Percentiles rank a stretch among this genome's conserved stretches.
These are phyloP conservation scores for Neolentinus lepideus DNA, from an alignment of 1,284 basidiomycete genomes.

Conservation along the genomic window DNA sequence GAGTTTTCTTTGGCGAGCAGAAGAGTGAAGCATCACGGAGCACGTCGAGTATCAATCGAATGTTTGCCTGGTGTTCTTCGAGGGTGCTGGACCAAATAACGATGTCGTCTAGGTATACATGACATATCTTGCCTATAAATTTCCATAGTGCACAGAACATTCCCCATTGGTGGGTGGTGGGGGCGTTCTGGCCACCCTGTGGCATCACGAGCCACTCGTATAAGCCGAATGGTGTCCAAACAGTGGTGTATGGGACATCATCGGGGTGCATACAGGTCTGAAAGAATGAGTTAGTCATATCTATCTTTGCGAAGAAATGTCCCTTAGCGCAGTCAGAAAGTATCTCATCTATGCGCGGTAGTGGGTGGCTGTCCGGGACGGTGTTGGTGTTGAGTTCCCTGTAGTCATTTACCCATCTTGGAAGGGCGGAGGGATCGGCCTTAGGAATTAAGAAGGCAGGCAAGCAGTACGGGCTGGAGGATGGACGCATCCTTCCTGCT, in stretches of 20 bases:
- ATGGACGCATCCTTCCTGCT: constrained; percentile 23
- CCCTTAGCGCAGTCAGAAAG: no score
- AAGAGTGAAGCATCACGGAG: constrained; percentile 16
- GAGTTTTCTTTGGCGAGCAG: constrained; percentile 21
- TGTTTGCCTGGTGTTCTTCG: constrained; percentile 26
- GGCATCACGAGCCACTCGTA: constrained; percentile 35
- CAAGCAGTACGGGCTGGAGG: constrained; percentile 18
- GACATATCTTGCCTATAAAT: no score
- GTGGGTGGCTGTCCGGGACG: constrained; percentile 24
- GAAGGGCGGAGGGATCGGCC: constrained; percentile 22
- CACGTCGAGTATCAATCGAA: constrained; percentile 20
- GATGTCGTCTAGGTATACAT: constrained; percentile 38
- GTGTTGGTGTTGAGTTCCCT: constrained; percentile 28
- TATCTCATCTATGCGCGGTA: no score
- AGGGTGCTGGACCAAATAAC: constrained; percentile 30
- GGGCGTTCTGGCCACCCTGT: constrained; percentile 28
- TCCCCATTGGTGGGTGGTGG: constrained; percentile 27
- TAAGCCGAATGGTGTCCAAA: constrained; percentile 28
- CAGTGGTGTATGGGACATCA: constrained; percentile 27
- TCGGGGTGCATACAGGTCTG: constrained; percentile 30
- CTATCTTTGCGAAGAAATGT: no score
- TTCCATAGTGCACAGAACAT: constrained; percentile 23
- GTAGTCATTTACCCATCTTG: constrained; percentile 35
- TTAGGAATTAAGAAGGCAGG: constrained; percentile 33
- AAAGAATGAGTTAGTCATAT: no score